These are phyloP conservation scores for Pseudogymnoascus sp. DNA, from an alignment of 2,329 filamentous ascomycete species.

Conservation along the genomic window DNA sequence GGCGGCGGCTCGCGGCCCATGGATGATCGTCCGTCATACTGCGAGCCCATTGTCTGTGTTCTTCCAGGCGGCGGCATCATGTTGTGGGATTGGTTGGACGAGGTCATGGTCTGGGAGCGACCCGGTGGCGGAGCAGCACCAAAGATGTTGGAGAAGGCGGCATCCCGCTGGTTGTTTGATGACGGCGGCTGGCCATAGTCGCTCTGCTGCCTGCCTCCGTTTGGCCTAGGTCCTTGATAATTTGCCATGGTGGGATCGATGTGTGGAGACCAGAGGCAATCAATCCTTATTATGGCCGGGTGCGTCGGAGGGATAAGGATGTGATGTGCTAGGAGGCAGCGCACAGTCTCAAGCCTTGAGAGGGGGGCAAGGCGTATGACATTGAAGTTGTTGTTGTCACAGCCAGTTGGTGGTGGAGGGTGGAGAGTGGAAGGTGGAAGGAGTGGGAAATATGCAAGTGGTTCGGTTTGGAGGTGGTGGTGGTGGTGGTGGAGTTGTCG, in stretches of 20 bases:
- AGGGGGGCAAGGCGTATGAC: constrained; percentile 1
- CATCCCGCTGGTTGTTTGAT: constrained; percentile 69
- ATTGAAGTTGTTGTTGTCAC: constrained; percentile 6
- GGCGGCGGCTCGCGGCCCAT: constrained; percentile 1
- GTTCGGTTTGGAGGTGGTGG: not conserved
- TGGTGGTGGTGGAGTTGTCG: not conserved
- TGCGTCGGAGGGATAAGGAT: not conserved
- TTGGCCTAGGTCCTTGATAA: constrained; percentile 51
- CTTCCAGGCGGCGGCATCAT: constrained; percentile 53
- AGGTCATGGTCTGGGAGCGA: constrained; percentile 92
- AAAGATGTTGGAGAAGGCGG: constrained; percentile 94
- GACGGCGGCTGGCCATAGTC: constrained; percentile 34
- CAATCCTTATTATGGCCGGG: constrained; percentile 4
- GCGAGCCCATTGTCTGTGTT: constrained; percentile 63
- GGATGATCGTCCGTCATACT: constrained; percentile 28
- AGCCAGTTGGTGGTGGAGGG: not conserved
- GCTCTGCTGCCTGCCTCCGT: constrained; percentile 34
- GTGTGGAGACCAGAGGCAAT: constrained; percentile 5
- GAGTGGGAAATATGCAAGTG: too few species aligned
- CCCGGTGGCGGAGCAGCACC: constrained; percentile 77
- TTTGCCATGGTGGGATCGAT: constrained; percentile 41
- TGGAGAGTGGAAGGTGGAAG: not conserved
- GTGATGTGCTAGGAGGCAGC: not conserved
- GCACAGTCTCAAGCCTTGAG: constrained; percentile 8
- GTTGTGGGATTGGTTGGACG: constrained; percentile 52